A percentile compares a stretch with the other conserved stretches of the same genome.
phyloP scores from a whole-genome alignment of 345 rosid species.

The Dipteronia sinensis region DNA sequence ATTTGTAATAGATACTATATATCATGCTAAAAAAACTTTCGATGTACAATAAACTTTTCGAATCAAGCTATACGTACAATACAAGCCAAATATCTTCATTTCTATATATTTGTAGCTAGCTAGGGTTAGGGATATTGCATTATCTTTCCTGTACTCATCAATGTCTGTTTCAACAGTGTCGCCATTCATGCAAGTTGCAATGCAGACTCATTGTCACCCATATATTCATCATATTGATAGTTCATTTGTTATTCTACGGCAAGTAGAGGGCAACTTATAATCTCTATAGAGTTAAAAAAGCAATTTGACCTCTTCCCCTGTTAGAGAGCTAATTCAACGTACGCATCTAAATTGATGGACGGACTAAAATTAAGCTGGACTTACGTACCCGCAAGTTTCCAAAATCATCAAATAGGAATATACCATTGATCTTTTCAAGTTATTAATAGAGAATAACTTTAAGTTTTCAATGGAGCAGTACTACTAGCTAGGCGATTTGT shows the following conservation, averaged over 20 bases:
- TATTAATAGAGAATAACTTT: too few species aligned
- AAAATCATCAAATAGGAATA: neutral
- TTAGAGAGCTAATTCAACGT: neutral
- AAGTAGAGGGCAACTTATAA: neutral
- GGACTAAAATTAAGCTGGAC: too few species aligned
- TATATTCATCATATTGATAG: conserved; percentile 1
- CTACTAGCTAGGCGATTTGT: neutral
- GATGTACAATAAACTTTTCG: too few species aligned
- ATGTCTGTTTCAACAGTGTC: conserved; percentile 19
- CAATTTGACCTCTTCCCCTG: neutral
- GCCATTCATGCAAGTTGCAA: conserved; percentile 14
- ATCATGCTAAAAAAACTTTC: too few species aligned
- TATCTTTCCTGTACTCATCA: neutral
- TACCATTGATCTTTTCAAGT: neutral
- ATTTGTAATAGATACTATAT: too few species aligned
- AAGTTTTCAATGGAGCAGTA: neutral
- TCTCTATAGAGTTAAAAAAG: neutral
- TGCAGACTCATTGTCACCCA: conserved; percentile 12
- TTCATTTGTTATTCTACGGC: neutral
- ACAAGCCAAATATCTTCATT: neutral
- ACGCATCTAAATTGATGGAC: conserved; percentile 9
- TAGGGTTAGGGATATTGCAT: neutral
- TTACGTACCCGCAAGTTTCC: neutral
- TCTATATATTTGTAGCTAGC: neutral
- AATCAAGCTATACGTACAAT: neutral